A percentile compares a stretch with the other conserved stretches of the same genome.
Conservation (phyloP, 2,329 filamentous ascomycete species). For the Dendryphion nanum region DNA sequence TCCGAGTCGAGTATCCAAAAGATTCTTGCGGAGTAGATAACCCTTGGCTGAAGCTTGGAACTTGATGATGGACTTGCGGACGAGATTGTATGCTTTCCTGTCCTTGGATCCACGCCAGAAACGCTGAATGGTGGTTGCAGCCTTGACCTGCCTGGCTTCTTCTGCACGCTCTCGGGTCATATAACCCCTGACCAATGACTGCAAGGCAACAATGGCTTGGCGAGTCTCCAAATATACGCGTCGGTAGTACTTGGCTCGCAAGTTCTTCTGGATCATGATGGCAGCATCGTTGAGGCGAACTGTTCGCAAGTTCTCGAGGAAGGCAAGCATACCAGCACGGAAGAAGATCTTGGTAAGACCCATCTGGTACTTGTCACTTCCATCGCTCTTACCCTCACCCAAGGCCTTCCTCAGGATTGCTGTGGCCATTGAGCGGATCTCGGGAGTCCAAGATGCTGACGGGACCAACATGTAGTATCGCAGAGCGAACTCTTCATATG, state of each 20-base stretch:
- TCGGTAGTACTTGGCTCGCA: conserved; percentile 92
- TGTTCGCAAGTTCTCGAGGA: conserved; percentile 91
- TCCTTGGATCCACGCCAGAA: conserved; percentile 94
- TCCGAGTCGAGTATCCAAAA: conserved; percentile 89
- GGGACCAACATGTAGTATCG: conserved; percentile 98
- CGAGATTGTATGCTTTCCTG: conserved; percentile 72
- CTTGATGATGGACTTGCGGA: conserved; percentile 79
- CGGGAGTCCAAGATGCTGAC: conserved; percentile 85
- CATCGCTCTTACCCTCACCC: conserved; percentile 60
- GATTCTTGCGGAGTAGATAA: conserved; percentile 83
- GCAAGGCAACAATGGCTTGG: conserved; percentile 74
- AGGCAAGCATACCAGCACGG: conserved; percentile 97
- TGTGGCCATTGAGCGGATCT: conserved; percentile 92
- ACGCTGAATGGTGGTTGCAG: conserved; percentile 90
- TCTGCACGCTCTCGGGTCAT: conserved; percentile 75
- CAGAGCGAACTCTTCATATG: conserved; percentile 95
- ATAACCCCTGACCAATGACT: conserved; percentile 75
- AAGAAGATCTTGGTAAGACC: conserved; percentile 99
- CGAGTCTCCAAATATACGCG: conserved; percentile 86
- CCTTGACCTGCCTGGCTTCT: conserved; percentile 77
- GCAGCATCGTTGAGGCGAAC: conserved; percentile 88
- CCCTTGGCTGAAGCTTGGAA: conserved; percentile 92
- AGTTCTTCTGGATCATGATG: conserved; percentile 98
- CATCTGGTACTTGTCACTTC: conserved; percentile 92
- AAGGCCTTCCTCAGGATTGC: conserved; percentile 87